Conservation (phyloP, 345 rosid genomes). For the Clarkia xantiana region DNA sequence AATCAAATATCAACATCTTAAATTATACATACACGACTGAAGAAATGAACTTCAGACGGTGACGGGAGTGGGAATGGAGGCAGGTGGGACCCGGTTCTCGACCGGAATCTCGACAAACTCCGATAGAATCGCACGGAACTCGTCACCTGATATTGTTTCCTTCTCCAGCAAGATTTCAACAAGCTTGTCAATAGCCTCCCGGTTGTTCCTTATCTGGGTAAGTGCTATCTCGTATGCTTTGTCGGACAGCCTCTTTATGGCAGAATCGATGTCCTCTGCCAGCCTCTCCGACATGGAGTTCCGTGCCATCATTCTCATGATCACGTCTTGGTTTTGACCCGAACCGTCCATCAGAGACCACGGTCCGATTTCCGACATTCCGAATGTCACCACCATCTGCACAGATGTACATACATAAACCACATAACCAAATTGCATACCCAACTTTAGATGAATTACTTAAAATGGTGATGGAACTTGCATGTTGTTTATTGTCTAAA, state of each 20-base stretch:
- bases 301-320: conserved; percentile 99
- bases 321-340: conserved; percentile 61
- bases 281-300: conserved; percentile 98
- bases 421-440: too few relatives aligned
- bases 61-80: conserved; percentile 39
- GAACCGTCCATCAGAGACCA: conserved; percentile 93
- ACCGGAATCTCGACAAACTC: conserved; percentile 82
- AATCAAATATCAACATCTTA: too few relatives aligned
- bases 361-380: conserved; percentile 97
- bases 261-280: conserved; percentile 79
- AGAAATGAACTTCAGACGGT: conserved; percentile 17
- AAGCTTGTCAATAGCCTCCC: conserved; percentile 94
- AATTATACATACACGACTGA: too few relatives aligned
- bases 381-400: conserved; percentile 95
- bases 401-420: conserved; percentile 2
- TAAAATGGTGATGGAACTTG: too few relatives aligned
- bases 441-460: too few relatives aligned
- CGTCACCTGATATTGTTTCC: conserved; percentile 80
- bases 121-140: conserved; percentile 86
- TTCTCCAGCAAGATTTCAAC: conserved; percentile 91
- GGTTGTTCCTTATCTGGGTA: conserved; percentile 70
- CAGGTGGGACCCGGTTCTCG: conserved; percentile 44
- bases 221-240: conserved; percentile 68
- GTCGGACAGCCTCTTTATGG: conserved; percentile 72
- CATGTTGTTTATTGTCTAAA: too few relatives aligned